Conservation (phyloP, 2,329 filamentous ascomycete species). For the Aureobasidium vineae region DNA sequence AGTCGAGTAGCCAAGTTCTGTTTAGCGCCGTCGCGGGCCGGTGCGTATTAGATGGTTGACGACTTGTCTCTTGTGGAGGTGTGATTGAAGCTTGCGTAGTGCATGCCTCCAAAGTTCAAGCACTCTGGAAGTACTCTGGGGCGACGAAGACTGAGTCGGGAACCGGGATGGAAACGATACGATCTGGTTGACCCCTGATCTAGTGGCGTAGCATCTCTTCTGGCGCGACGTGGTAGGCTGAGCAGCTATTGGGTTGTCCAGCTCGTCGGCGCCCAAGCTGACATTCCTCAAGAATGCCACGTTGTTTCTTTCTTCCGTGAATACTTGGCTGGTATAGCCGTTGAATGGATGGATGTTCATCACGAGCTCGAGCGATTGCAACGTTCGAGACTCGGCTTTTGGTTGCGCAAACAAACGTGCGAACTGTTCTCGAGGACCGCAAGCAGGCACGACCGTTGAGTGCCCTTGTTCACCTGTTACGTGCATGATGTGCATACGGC, state of each 20-base stretch:
- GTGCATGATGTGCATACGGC: slow-evolving; percentile 22
- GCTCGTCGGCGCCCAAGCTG: slow-evolving; percentile 11
- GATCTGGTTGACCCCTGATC: slow-evolving; percentile 19
- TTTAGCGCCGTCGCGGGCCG: slow-evolving; percentile 19
- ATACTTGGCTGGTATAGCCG: slow-evolving; percentile 2
- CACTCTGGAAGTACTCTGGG: not conserved
- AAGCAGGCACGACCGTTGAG: slow-evolving; percentile 15
- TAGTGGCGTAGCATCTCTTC: slow-evolving; percentile 10
- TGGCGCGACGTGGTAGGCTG: slow-evolving; percentile 2
- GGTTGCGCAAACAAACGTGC: slow-evolving; percentile 16
- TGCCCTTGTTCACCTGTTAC: slow-evolving; percentile 15
- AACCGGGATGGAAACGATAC: not conserved
- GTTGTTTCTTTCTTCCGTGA: not conserved
- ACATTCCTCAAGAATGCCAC: not conserved
- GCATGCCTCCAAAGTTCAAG: not conserved
- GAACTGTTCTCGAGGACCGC: slow-evolving; percentile 8
- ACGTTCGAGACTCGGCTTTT: slow-evolving; percentile 3
- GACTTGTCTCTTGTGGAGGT: not conserved
- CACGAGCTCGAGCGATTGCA: slow-evolving; percentile 1
- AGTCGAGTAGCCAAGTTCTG: not conserved
- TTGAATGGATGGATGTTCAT: not conserved
- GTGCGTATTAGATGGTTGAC: not conserved
- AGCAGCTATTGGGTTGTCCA: not conserved
- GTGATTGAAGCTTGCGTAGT: slow-evolving; percentile 18
- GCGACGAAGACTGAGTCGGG: not conserved